Evolutionary conservation across 805 yeast genomes (phyloP).

Genomic region (Alloascoidea africana): DNA sequence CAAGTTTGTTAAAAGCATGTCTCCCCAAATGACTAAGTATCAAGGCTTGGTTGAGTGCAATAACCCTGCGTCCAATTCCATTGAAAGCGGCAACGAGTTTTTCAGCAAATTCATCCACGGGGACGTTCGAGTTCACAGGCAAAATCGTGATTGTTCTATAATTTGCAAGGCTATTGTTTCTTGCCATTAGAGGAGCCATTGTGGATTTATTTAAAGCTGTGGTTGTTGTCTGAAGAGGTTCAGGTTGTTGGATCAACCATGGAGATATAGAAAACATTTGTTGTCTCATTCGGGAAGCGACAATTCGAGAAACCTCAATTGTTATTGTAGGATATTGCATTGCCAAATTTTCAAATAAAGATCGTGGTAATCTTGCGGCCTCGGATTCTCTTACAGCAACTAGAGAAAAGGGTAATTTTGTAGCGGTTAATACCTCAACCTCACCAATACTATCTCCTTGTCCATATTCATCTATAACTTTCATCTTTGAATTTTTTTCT

Average conservation of each 20-base stretch:
- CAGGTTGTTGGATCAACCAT: background rate
- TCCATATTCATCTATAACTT: conserved; percentile 64
- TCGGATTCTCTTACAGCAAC: conserved; percentile 91
- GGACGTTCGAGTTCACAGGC: conserved; percentile 71
- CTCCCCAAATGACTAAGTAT: conserved; percentile 65
- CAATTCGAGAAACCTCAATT: conserved; percentile 77
- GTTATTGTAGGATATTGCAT: conserved; percentile 78
- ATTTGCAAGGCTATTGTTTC: conserved; percentile 23
- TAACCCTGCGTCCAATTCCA: conserved; percentile 56
- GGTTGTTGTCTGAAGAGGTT: background rate
- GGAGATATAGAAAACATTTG: too few species aligned
- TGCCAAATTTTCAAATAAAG: conserved; percentile 74
- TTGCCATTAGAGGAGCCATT: conserved; percentile 7
- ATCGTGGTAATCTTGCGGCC: conserved; percentile 82
- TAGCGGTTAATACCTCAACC: conserved; percentile 80
- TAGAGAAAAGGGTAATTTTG: conserved; percentile 49
- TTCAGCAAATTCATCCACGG: conserved; percentile 74
- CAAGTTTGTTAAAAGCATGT: conserved; percentile 83
- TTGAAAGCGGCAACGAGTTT: conserved; percentile 57
- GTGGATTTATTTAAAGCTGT: background rate
- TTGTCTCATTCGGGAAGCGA: conserved; percentile 39
- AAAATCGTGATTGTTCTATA: conserved; percentile 76
- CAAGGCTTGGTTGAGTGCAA: conserved; percentile 71
- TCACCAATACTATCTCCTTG: conserved; percentile 94
- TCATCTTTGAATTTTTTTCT: conserved; percentile 11